phyloP scores from a whole-genome alignment of 2,329 filamentous ascomycete genomes.

The Hypoxylon sp. region DNA sequence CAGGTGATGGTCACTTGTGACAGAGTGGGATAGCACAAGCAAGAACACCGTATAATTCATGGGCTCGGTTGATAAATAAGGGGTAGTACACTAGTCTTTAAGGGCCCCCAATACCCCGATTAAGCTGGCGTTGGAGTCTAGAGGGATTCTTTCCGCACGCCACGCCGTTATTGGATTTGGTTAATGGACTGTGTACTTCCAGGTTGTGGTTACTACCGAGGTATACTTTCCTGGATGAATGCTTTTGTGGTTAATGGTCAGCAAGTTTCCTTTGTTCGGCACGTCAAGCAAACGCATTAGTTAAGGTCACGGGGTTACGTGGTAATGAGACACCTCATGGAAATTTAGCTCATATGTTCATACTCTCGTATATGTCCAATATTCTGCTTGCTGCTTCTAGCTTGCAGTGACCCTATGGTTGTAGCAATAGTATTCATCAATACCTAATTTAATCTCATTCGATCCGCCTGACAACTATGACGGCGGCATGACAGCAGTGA shows the following conservation, averaged over 20 bases:
- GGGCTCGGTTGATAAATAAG: constrained; percentile 25
- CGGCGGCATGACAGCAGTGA: background rate
- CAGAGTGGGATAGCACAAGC: background rate
- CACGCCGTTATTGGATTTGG: constrained; percentile 2
- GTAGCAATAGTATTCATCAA: no score
- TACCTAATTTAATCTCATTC: no score
- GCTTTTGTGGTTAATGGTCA: constrained; percentile 9
- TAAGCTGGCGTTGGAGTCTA: constrained; percentile 25
- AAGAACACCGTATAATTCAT: constrained; percentile 5
- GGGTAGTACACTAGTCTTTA: constrained; percentile 5
- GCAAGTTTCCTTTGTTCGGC: constrained; percentile 25
- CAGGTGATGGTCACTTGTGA: constrained; percentile 24
- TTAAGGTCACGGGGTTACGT: background rate
- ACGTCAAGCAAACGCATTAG: background rate
- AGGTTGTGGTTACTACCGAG: constrained; percentile 15
- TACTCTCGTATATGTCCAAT: constrained; percentile 13
- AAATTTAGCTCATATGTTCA: constrained; percentile 8
- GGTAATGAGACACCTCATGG: constrained; percentile 26
- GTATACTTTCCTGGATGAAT: constrained; percentile 11
- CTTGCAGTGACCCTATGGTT: background rate
- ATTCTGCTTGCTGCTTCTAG: background rate
- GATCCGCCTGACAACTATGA: background rate
- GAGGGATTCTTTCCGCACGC: constrained; percentile 26
- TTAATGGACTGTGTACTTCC: constrained; percentile 11
- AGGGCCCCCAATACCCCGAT: background rate